Evolutionary conservation across 306 rosid genomes (phyloP), one percentile per base, ranked within the genome.

Genomic region (Hippophae tibetana): DNA sequence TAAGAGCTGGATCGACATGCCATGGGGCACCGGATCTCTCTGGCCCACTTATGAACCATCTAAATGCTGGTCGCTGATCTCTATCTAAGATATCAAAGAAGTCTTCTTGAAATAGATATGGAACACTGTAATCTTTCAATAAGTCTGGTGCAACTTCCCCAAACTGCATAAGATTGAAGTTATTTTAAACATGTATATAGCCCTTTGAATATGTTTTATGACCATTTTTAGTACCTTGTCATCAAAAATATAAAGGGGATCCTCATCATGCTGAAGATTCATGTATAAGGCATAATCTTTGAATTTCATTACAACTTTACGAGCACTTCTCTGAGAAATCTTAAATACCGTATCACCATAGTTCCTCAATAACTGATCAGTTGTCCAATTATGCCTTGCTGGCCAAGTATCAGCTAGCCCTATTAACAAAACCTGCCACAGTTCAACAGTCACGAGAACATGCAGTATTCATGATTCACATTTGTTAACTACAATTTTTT

Each of bases 1-100:
- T 92, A 65, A 92, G 96, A 67, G 95, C 84, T 46, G 99, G 99
- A 84, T 92, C 99, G 78, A 92, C 93, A 81, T 92, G 99, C 99
- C 99, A 92, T 48, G 99, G 88, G 54, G 99, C 96, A 56, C 99
- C 99, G 66, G 99, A 92, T 77, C 96, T 88, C 85, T 88, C 82
- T 54, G 99, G 99, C 58, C 96, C 99, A 71, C 88, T 80, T 61
- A 92, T 85, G 70, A 92, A 76, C 95, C 99, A 92, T 83, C 96
- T 85, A 76, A 78, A 92, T 57, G 99, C 81, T 51, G 99, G 99
- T 62, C 99, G 83, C 60, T 83, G 76, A 60, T 92, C 93, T 53
- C 61, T 69, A 59, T 86, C 89, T 69, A 92, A 70, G 67, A 80
- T 72, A 75, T 86, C 95, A 74, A 92, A 88, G 66, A 61, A 81